A percentile compares a stretch with the other conserved stretches of the same genome.
These are phyloP conservation scores for Colletotrichum sp. DNA, from an alignment of 2,329 filamentous ascomycete genomes.

Conservation along the genomic window DNA sequence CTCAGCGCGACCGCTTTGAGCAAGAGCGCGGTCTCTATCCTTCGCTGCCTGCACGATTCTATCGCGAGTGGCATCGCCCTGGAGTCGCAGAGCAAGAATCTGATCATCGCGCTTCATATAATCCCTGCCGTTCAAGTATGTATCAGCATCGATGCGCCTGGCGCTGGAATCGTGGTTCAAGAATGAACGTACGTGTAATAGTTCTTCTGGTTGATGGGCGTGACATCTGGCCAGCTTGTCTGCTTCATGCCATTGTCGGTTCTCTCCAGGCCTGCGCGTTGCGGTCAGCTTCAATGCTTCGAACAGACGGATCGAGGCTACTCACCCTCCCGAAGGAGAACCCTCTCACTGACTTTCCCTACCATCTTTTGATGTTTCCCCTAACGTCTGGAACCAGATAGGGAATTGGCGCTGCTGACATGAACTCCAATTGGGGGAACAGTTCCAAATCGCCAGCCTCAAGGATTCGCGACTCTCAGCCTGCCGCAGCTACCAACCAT, in stretches of 20 bases:
- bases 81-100: slow-evolving; percentile 84
- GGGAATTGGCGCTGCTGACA: background rate
- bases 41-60: slow-evolving; percentile 85
- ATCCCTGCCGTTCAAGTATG: slow-evolving; percentile 62
- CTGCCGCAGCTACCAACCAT: slow-evolving; percentile 8
- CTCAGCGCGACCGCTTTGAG: slow-evolving; percentile 74
- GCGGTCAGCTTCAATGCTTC: slow-evolving; percentile 17
- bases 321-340: slow-evolving; percentile 67
- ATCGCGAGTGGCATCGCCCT: slow-evolving; percentile 85
- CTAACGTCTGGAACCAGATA: slow-evolving; percentile 3
- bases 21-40: slow-evolving; percentile 85
- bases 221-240: slow-evolving; percentile 90
- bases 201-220: slow-evolving; percentile 98
- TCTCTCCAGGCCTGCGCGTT: slow-evolving; percentile 78
- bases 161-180: too few relatives aligned
- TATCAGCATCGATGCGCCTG: slow-evolving; percentile 25
- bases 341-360: slow-evolving; percentile 69
- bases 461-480: slow-evolving; percentile 11
- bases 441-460: slow-evolving; percentile 4
- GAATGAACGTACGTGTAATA: slow-evolving; percentile 81
- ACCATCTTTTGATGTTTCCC: slow-evolving; percentile 49
- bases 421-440: background rate
- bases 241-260: slow-evolving; percentile 99
- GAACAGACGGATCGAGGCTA: background rate
- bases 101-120: slow-evolving; percentile 99